Conservation (phyloP, 495 filamentous ascomycete species). For the Lepraria neglecta region DNA sequence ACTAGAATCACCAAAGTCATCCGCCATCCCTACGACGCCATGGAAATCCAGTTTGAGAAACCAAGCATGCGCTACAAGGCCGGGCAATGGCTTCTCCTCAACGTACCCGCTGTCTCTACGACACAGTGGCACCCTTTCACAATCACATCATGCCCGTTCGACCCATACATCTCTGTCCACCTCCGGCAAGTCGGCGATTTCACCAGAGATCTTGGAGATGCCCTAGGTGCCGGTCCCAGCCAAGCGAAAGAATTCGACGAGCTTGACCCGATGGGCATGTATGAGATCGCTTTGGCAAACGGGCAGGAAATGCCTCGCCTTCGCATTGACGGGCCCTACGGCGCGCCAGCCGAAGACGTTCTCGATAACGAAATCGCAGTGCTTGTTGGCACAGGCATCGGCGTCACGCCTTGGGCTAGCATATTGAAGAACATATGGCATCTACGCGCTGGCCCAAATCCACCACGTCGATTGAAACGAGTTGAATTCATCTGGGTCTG, state of each 20-base stretch:
- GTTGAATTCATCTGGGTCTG: slow-evolving; percentile 99
- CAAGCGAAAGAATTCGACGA: slow-evolving; percentile 81
- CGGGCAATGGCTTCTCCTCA: slow-evolving; percentile 95
- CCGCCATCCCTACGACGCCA: slow-evolving; percentile 93
- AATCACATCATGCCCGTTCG: slow-evolving; percentile 96
- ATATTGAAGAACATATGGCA: slow-evolving; percentile 99
- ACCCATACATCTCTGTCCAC: slow-evolving; percentile 89
- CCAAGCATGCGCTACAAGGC: slow-evolving; percentile 97
- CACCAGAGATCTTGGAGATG: slow-evolving; percentile 78
- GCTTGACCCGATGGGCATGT: slow-evolving; percentile 92
- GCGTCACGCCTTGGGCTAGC: slow-evolving; percentile 94
- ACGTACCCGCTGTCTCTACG: slow-evolving; percentile 78
- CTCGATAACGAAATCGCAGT: slow-evolving; percentile 98
- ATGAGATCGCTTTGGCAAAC: slow-evolving; percentile 93
- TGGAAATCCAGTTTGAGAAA: slow-evolving; percentile 96
- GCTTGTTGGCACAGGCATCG: slow-evolving; percentile 94
- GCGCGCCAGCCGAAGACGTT: slow-evolving; percentile 90
- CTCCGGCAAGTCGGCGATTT: slow-evolving; percentile 96
- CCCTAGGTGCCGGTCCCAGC: slow-evolving; percentile 81
- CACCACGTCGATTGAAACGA: slow-evolving; percentile 77
- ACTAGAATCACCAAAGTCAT: slow-evolving; percentile 92
- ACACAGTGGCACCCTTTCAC: slow-evolving; percentile 99
- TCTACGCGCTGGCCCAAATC: slow-evolving; percentile 75
- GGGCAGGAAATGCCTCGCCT: slow-evolving; percentile 83
- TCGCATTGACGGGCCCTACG: slow-evolving; percentile 92